These are phyloP conservation scores for Xeromyces bisporus DNA, from an alignment of 495 filamentous ascomycete species.

Conservation along the genomic window DNA sequence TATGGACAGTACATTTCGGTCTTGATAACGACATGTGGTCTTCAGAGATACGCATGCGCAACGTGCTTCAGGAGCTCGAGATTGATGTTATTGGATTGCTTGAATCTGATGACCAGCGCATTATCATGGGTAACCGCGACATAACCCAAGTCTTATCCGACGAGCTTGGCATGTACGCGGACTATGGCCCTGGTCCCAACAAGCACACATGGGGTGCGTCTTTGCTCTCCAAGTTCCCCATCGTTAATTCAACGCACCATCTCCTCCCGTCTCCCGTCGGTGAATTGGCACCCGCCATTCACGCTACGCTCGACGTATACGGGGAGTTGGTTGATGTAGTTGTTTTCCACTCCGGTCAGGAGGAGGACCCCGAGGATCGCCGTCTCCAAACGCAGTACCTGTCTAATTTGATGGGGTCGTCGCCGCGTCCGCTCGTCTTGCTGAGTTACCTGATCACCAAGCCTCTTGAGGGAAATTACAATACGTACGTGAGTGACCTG, in stretches of 20 bases:
- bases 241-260: slow-evolving; percentile 92
- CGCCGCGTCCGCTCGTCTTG: slow-evolving; percentile 64
- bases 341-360: slow-evolving; percentile 98
- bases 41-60: slow-evolving; percentile 82
- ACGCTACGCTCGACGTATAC: slow-evolving; percentile 87
- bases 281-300: slow-evolving; percentile 89
- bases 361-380: slow-evolving; percentile 91
- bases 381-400: slow-evolving; percentile 78
- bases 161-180: slow-evolving; percentile 94
- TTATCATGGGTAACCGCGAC: slow-evolving; percentile 99
- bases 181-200: slow-evolving; percentile 94
- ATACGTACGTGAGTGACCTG: slow-evolving; percentile 74
- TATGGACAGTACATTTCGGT: slow-evolving; percentile 98
- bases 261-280: slow-evolving; percentile 84
- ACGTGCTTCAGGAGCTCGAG: slow-evolving; percentile 83
- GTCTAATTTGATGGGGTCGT: slow-evolving; percentile 70
- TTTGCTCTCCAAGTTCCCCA: slow-evolving; percentile 91
- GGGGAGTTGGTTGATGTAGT: slow-evolving; percentile 82
- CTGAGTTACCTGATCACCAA: slow-evolving; percentile 86
- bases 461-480: slow-evolving; percentile 88
- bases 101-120: slow-evolving; percentile 85
- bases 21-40: slow-evolving; percentile 99
- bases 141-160: slow-evolving; percentile 90
- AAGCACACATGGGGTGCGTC: slow-evolving; percentile 98
- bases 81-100: slow-evolving; percentile 88